These are phyloP conservation scores for Globisporangium paroecandrum DNA, from an alignment of 352 stramenopile species.

Conservation along the genomic window DNA sequence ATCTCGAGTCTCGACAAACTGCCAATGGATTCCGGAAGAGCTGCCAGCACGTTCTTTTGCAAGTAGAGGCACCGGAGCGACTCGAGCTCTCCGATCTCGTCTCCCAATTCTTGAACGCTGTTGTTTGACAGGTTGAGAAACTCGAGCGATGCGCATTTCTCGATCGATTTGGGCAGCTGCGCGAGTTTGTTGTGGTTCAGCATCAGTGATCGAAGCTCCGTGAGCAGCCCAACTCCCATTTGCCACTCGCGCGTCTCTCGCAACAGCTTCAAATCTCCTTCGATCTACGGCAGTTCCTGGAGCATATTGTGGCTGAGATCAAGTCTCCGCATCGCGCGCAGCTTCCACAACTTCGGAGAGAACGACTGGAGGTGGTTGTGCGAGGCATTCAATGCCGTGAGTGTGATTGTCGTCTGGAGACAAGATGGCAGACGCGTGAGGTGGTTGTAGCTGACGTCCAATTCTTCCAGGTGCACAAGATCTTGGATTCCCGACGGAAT, in stretches of 20 bases:
- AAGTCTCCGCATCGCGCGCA: conserved; percentile 38
- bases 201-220: conserved; percentile 34
- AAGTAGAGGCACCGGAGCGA: conserved; percentile 36
- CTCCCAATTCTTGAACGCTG: conserved; percentile 25
- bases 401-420: conserved; percentile 55
- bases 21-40: conserved; percentile 42
- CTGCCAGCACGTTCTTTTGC: conserved; percentile 37
- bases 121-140: conserved; percentile 58
- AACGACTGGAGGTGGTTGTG: conserved; percentile 60
- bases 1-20: conserved; percentile 33
- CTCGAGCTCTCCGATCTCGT: conserved; percentile 39
- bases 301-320: conserved; percentile 57
- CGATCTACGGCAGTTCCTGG: conserved; percentile 51
- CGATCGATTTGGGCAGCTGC: conserved; percentile 42
- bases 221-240: conserved; percentile 53
- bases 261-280: conserved; percentile 65
- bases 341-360: conserved; percentile 67
- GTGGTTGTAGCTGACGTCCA: conserved; percentile 60
- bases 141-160: conserved; percentile 39
- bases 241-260: conserved; percentile 73
- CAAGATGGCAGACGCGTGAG: conserved; percentile 59
- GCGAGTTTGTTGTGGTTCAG: conserved; percentile 55
- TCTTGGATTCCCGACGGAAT: conserved; percentile 77
- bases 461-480: conserved; percentile 42
- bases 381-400: conserved; percentile 42